Evolutionary conservation across 2,329 filamentous ascomycete species (phyloP).

Genomic region (Onygenales sp.): DNA sequence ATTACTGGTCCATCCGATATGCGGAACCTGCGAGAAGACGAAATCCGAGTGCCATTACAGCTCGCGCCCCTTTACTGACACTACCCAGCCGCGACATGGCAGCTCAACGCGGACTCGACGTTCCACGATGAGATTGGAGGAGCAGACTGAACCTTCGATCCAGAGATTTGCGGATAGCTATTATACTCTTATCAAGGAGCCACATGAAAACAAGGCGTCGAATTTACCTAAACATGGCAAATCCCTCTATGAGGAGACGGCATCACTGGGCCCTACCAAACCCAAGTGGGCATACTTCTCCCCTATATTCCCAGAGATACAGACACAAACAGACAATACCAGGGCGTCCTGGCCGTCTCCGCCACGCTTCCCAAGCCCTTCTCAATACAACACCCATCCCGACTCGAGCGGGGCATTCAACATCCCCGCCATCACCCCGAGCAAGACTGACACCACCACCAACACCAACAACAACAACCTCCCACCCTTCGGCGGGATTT

Average conservation of each 20-base stretch:
- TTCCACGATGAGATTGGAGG: too few relatives aligned
- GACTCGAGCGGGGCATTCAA: not conserved
- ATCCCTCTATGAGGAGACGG: not conserved
- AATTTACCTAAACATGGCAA: not conserved
- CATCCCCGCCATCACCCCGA: not conserved
- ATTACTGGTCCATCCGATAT: constrained; percentile 33
- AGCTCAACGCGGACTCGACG: too few relatives aligned
- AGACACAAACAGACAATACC: too few relatives aligned
- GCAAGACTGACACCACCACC: not conserved
- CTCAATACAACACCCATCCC: too few relatives aligned
- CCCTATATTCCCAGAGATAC: not conserved
- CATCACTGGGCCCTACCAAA: not conserved
- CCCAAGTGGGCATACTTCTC: not conserved
- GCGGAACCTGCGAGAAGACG: constrained; percentile 37
- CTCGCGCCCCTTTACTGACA: constrained; percentile 8
- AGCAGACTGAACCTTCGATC: not conserved
- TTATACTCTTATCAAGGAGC: constrained; percentile 11
- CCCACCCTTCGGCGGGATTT: not conserved
- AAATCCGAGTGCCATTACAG: constrained; percentile 35
- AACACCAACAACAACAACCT: not conserved
- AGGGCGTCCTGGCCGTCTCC: too few relatives aligned
- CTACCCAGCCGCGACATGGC: constrained; percentile 5
- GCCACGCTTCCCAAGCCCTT: too few relatives aligned
- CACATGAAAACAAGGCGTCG: constrained; percentile 7
- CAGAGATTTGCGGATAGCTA: constrained; percentile 11